phyloP scores from a whole-genome alignment of 2,329 filamentous ascomycete genomes.

The Daldinia sp. region DNA sequence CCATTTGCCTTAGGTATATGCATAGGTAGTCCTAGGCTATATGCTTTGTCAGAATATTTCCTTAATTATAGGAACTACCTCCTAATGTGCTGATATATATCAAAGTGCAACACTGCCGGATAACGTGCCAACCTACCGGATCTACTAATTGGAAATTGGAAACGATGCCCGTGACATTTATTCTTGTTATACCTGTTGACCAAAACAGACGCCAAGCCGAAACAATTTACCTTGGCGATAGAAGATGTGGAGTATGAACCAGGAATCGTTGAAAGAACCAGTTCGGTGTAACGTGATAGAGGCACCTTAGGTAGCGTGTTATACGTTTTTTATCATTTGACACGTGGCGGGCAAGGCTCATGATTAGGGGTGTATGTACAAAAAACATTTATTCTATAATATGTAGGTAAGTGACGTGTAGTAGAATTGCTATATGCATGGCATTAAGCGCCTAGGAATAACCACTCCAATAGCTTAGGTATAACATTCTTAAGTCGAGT shows the following conservation, averaged over 20 bases:
- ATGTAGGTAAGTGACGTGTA: not conserved
- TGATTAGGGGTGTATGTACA: not conserved
- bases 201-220: not conserved
- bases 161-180: not conserved
- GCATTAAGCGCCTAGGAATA: not conserved
- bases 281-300: not conserved
- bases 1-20: not conserved
- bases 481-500: conserved; percentile 4
- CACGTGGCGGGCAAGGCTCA: not conserved
- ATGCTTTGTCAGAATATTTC: not conserved
- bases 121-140: not conserved
- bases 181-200: not conserved
- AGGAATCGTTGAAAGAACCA: not conserved
- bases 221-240: conserved; percentile 1
- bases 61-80: too few species aligned
- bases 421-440: conserved; percentile 4
- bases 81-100: too few species aligned
- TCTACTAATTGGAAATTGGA: not conserved
- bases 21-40: too few species aligned
- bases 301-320: not conserved
- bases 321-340: not conserved
- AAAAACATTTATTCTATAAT: not conserved
- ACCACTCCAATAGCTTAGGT: not conserved
- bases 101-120: not conserved
- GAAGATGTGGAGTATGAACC: not conserved